These are phyloP conservation scores for Malus sieversii DNA, from an alignment of 306 rosid genomes.

Conservation along the genomic window DNA sequence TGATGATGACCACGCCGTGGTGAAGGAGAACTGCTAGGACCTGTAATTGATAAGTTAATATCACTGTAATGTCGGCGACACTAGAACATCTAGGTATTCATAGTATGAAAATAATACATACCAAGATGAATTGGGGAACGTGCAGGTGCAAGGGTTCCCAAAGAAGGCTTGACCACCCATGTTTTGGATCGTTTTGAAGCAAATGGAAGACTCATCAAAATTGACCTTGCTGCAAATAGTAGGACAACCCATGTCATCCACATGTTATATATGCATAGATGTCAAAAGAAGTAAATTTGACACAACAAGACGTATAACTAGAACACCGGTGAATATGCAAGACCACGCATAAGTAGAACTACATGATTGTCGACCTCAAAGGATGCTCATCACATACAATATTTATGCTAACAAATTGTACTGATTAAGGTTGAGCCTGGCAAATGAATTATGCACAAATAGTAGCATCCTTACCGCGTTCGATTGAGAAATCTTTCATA, in stretches of 20 bases:
- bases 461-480: slow-evolving; percentile 31
- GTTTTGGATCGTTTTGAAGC: slow-evolving; percentile 28
- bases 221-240: slow-evolving; percentile 48
- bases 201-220: slow-evolving; percentile 34
- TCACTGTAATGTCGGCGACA: slow-evolving; percentile 10
- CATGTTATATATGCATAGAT: neutral
- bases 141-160: slow-evolving; percentile 29
- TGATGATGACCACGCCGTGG: slow-evolving; percentile 25
- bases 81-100: neutral
- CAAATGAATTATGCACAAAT: neutral
- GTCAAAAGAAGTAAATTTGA: neutral
- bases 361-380: neutral
- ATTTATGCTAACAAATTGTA: neutral
- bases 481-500: slow-evolving; percentile 26
- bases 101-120: slow-evolving; percentile 6
- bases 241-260: slow-evolving; percentile 12
- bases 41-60: slow-evolving; percentile 34
- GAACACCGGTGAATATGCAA: neutral
- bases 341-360: neutral
- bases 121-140: slow-evolving; percentile 59
- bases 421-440: neutral
- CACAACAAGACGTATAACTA: neutral
- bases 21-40: slow-evolving; percentile 26
- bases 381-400: neutral
- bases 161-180: slow-evolving; percentile 32